These are phyloP conservation scores for Alternaria metachromatica DNA, from an alignment of 2,329 filamentous ascomycete genomes.

Conservation along the genomic window DNA sequence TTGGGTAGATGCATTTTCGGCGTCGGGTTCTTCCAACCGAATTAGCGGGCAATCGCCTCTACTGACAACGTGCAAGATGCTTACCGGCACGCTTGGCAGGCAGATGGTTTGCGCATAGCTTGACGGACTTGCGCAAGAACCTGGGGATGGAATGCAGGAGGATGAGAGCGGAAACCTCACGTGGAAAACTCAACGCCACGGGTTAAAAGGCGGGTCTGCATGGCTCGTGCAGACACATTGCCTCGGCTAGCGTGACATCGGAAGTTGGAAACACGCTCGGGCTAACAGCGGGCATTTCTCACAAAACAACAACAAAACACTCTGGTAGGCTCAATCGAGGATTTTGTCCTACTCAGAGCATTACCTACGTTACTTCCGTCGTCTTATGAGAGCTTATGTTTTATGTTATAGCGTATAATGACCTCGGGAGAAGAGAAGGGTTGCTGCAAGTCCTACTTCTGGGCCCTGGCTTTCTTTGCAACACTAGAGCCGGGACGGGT, in stretches of 20 bases:
- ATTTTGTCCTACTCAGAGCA: background rate
- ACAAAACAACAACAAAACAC: background rate
- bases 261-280: background rate
- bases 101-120: conserved; percentile 33
- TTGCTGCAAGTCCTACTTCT: background rate
- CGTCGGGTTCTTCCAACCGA: conserved; percentile 22
- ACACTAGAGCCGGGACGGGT: background rate
- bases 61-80: background rate
- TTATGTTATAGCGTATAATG: background rate
- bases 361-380: background rate
- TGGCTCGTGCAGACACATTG: conserved; percentile 4
- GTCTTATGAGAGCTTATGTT: accelerated
- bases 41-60: conserved; percentile 4
- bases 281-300: background rate
- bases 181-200: background rate
- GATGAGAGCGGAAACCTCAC: background rate
- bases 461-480: background rate
- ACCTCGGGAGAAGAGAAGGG: background rate
- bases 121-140: conserved; percentile 12
- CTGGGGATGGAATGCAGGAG: conserved; percentile 1
- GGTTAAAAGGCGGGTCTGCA: background rate
- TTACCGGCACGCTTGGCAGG: conserved; percentile 32
- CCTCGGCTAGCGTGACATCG: background rate
- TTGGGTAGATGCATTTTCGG: conserved; percentile 31
- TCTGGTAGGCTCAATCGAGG: accelerated